Conservation (phyloP, 768 basidiomycete genomes). For the Collybiopsis confluens region DNA sequence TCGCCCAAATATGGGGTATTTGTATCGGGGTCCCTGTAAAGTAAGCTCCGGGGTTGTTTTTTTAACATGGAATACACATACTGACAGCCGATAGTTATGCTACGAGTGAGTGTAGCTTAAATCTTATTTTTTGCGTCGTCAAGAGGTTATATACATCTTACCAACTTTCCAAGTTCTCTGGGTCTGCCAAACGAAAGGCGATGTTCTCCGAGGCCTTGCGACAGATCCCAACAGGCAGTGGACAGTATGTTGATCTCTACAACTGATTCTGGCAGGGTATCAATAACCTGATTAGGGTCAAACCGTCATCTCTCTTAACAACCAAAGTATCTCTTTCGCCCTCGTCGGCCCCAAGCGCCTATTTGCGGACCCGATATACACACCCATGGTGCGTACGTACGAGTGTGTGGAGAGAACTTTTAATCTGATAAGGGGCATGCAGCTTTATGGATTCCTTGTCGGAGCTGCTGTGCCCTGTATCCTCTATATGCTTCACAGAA, state of each 20-base stretch:
- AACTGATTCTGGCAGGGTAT: not conserved
- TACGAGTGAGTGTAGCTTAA: slow-evolving; percentile 6
- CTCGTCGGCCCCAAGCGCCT: slow-evolving; percentile 20
- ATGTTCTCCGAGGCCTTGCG: slow-evolving; percentile 14
- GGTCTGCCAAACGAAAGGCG: slow-evolving; percentile 20
- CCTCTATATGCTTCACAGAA: slow-evolving; percentile 19
- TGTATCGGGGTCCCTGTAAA: slow-evolving; percentile 21
- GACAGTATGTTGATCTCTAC: slow-evolving; percentile 13
- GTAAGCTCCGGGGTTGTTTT: slow-evolving; percentile 12
- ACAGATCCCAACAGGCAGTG: slow-evolving; percentile 21
- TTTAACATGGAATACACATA: not conserved
- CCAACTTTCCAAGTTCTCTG: slow-evolving; percentile 1
- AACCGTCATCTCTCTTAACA: slow-evolving; percentile 21
- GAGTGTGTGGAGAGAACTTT: not conserved
- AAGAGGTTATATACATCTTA: no score
- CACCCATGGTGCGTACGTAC: slow-evolving; percentile 14
- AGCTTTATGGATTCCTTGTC: slow-evolving; percentile 21
- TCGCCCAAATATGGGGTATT: slow-evolving; percentile 22
- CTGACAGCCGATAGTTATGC: slow-evolving; percentile 13
- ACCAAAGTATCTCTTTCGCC: slow-evolving; percentile 21
- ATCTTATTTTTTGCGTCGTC: no score
- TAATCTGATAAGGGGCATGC: not conserved
- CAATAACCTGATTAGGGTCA: slow-evolving; percentile 13
- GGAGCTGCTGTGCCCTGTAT: slow-evolving; percentile 16
- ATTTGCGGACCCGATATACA: slow-evolving; percentile 18